phyloP scores from a whole-genome alignment of 2,329 filamentous ascomycete genomes.

The Cyclaneusma minus region DNA sequence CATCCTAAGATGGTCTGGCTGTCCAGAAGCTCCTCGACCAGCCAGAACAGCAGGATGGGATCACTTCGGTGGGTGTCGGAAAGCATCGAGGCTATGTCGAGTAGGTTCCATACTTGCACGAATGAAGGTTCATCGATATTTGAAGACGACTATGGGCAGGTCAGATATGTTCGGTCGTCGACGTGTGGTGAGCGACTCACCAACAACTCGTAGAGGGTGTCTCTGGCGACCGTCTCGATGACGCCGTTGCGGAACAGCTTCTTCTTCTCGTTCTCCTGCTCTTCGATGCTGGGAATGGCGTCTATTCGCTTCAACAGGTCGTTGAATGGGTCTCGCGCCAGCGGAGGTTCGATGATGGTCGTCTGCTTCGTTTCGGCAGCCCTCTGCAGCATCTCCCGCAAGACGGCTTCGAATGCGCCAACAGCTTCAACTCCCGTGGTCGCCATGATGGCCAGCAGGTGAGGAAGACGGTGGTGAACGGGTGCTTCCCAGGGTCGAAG shows the following conservation, averaged over 20 bases:
- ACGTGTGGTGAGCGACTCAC: slow-evolving; percentile 32
- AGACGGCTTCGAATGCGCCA: slow-evolving; percentile 32
- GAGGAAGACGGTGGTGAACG: background rate
- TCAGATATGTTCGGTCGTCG: slow-evolving; percentile 17
- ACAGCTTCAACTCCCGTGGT: slow-evolving; percentile 37
- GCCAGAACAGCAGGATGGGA: slow-evolving; percentile 69
- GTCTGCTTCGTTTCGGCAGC: slow-evolving; percentile 43
- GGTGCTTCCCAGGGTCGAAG: background rate
- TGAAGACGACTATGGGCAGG: slow-evolving; percentile 46
- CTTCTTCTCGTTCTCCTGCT: slow-evolving; percentile 10
- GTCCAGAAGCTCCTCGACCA: slow-evolving; percentile 89
- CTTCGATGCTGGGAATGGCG: slow-evolving; percentile 22
- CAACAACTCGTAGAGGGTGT: slow-evolving; percentile 64
- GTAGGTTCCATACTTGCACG: slow-evolving; percentile 77
- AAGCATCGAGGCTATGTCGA: slow-evolving; percentile 80
- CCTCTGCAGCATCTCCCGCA: slow-evolving; percentile 40
- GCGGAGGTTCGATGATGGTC: slow-evolving; percentile 52
- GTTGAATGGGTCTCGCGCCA: slow-evolving; percentile 53
- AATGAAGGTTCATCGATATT: slow-evolving; percentile 66
- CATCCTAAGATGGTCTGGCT: slow-evolving; percentile 91
- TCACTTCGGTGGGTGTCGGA: slow-evolving; percentile 70
- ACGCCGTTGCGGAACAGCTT: slow-evolving; percentile 47
- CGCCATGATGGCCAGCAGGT: slow-evolving; percentile 25
- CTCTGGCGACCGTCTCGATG: slow-evolving; percentile 71
- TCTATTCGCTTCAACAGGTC: slow-evolving; percentile 30